Evolutionary conservation across 768 basidiomycete species (phyloP).

Genomic region (Lactarius sanguifluus): DNA sequence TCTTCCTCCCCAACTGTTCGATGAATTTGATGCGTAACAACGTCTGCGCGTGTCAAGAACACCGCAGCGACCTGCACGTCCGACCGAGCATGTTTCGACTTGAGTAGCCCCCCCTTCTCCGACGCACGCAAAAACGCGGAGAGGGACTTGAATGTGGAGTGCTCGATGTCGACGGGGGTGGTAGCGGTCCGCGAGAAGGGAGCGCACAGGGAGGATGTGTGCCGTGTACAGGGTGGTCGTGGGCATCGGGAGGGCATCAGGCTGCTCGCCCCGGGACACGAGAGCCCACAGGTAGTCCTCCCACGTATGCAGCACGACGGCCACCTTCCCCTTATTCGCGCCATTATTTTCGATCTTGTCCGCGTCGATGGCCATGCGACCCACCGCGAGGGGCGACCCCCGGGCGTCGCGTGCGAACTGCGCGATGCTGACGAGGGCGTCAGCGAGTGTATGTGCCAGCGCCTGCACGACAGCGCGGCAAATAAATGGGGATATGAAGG

Average conservation of each 20-base stretch:
- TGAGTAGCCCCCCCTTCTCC: constrained; percentile 73
- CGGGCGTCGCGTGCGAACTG: constrained; percentile 33
- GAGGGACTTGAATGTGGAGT: constrained; percentile 78
- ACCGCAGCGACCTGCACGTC: constrained; percentile 43
- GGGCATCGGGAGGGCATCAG: constrained; percentile 63
- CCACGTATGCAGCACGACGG: constrained; percentile 70
- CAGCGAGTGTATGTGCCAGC: no score
- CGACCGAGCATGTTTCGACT: constrained; percentile 59
- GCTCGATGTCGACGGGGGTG: constrained; percentile 65
- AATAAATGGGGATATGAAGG: no score
- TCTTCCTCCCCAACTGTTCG: constrained; percentile 68
- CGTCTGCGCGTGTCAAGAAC: constrained; percentile 54
- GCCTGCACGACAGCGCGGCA: no score
- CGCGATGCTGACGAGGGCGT: no score
- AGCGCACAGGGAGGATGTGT: constrained; percentile 75
- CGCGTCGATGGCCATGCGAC: constrained; percentile 56
- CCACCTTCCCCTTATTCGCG: constrained; percentile 67
- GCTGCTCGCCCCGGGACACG: constrained; percentile 60
- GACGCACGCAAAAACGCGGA: constrained; percentile 73
- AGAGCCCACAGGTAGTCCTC: constrained; percentile 74
- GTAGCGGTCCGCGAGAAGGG: constrained; percentile 49
- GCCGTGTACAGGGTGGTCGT: constrained; percentile 74
- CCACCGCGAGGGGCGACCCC: constrained; percentile 69
- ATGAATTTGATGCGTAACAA: constrained; percentile 51
- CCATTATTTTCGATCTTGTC: no score